Percentiles rank a stretch among this genome's conserved stretches.
Evolutionary conservation across 2,329 filamentous ascomycete genomes (phyloP).

Genomic region (Hymenoscyphus salicellus): DNA sequence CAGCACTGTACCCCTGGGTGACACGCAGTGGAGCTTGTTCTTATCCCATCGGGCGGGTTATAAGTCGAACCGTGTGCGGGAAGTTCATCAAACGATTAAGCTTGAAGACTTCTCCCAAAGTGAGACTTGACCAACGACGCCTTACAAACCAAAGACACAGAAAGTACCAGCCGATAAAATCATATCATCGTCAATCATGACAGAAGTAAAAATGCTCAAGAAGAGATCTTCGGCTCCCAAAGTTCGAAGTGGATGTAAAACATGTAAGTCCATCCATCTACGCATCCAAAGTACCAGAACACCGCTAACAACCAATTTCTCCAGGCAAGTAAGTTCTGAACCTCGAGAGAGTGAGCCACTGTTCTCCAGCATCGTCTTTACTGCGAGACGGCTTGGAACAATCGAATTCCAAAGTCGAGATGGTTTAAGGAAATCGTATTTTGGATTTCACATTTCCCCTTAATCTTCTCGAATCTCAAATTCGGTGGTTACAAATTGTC

Average conservation of each 20-base stretch:
- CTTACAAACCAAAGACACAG: background rate
- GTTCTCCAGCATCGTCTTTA: no score
- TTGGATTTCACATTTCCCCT: no score
- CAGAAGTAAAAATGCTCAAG: background rate
- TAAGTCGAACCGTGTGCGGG: background rate
- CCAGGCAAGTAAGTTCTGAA: background rate
- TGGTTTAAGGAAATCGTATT: no score
- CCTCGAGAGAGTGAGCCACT: no score
- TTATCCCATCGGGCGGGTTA: background rate
- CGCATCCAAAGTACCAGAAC: background rate
- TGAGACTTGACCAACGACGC: background rate
- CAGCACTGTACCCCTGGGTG: background rate
- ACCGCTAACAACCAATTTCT: background rate
- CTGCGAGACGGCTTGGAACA: no score
- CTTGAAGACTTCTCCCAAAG: background rate
- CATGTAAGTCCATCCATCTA: background rate
- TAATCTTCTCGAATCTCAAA: no score
- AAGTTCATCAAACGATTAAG: background rate
- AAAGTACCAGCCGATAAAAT: background rate
- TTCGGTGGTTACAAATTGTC: no score
- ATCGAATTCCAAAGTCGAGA: no score
- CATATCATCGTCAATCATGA: background rate
- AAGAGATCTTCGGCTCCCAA: slow-evolving; percentile 5
- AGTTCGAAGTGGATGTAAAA: slow-evolving; percentile 7
- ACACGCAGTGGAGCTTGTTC: background rate